These are phyloP conservation scores for Amaranthus cruentus DNA, from an alignment of 148 eudicot genomes.

Conservation along the genomic window DNA sequence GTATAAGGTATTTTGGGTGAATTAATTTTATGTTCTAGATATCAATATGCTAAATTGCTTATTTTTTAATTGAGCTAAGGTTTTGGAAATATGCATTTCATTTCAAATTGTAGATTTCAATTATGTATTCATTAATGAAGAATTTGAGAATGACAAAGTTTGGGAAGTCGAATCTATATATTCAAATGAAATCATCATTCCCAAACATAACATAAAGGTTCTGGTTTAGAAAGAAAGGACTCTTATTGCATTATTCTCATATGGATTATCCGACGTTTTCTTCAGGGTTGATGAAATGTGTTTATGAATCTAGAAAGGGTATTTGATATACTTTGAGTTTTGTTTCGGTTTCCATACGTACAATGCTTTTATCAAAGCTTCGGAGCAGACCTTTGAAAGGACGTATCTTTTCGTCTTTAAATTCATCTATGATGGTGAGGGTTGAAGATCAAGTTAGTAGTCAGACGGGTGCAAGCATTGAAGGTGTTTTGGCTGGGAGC, in stretches of 20 bases:
- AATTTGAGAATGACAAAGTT: too few relatives aligned
- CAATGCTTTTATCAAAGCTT: conserved; percentile 23
- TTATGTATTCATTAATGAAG: too few relatives aligned
- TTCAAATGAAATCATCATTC: too few relatives aligned
- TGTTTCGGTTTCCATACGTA: neutral
- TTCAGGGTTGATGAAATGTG: conserved; percentile 17
- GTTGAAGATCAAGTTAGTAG: conserved; percentile 11
- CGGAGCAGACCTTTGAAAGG: conserved; percentile 12
- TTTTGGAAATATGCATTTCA: too few relatives aligned
- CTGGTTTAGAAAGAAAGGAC: neutral
- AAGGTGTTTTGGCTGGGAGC: conserved; percentile 1
- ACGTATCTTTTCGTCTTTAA: conserved; percentile 16
- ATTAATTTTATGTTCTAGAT: too few relatives aligned
- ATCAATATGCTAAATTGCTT: too few relatives aligned
- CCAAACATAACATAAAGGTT: too few relatives aligned
- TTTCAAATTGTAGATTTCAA: too few relatives aligned
- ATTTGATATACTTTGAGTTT: conserved; percentile 11
- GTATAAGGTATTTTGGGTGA: too few relatives aligned
- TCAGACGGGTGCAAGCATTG: conserved; percentile 2
- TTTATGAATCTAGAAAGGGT: neutral
- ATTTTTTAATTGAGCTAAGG: too few relatives aligned
- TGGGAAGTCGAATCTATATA: too few relatives aligned
- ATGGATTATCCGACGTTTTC: neutral
- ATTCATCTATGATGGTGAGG: conserved; percentile 2
- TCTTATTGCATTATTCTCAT: neutral